These are phyloP conservation scores for Diplocarpon rosae DNA, from an alignment of 2,329 filamentous ascomycete species.

Conservation along the genomic window DNA sequence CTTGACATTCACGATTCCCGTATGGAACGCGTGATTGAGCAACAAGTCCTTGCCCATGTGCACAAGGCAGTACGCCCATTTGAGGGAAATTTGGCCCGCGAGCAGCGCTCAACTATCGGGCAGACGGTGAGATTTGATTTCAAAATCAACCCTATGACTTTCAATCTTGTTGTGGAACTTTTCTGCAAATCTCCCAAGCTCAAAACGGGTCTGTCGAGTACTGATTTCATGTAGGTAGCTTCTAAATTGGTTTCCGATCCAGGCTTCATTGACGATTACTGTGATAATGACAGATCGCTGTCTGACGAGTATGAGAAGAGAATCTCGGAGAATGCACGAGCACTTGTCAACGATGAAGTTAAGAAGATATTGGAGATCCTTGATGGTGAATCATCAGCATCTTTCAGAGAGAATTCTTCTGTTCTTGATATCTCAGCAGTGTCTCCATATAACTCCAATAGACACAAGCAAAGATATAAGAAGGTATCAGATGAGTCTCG, in stretches of 20 bases:
- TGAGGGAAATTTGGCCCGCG: neutral
- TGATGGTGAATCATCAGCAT: neutral
- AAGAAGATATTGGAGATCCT: neutral
- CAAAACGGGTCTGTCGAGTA: too few species aligned
- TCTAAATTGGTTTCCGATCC: slow-evolving; percentile 1
- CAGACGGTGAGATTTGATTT: slow-evolving; percentile 4
- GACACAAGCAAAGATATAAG: neutral
- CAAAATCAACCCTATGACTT: neutral
- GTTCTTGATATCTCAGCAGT: neutral
- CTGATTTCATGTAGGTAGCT: neutral
- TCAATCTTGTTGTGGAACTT: too few species aligned
- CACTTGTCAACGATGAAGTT: slow-evolving; percentile 1
- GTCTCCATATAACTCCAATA: neutral
- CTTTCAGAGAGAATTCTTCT: neutral
- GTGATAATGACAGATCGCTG: neutral
- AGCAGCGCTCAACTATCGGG: slow-evolving; percentile 9
- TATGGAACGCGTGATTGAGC: slow-evolving; percentile 2
- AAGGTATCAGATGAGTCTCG: neutral
- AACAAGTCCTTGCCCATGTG: slow-evolving; percentile 13
- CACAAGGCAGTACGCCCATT: slow-evolving; percentile 4
- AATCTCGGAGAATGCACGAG: neutral
- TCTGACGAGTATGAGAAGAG: neutral
- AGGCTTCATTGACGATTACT: neutral
- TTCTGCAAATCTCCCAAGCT: too few species aligned
- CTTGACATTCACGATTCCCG: neutral